phyloP scores from a whole-genome alignment of 306 rosid species.

The Inga leiocalycina region DNA sequence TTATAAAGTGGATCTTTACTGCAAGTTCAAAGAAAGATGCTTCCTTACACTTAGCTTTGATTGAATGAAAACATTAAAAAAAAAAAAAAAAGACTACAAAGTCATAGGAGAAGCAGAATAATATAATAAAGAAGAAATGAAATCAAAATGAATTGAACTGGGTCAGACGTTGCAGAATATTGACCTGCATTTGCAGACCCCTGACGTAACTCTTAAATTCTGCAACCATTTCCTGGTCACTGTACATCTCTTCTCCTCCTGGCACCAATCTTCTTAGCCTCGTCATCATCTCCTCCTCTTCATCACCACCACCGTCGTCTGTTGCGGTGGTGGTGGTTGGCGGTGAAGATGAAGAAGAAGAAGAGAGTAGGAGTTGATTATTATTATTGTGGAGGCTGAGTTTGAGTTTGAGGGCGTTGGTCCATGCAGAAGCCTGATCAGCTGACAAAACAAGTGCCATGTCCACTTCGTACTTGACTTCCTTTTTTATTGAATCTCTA shows the following conservation, averaged over 20 bases:
- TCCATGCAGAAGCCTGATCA: conserved; percentile 61
- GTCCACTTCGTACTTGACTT: conserved; percentile 63
- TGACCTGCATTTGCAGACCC: conserved; percentile 80
- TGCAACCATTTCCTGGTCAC: conserved; percentile 44
- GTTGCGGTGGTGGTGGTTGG: background rate
- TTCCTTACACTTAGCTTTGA: background rate
- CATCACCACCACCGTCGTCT: background rate
- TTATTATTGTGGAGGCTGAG: conserved; percentile 38
- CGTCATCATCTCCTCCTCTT: conserved; percentile 38
- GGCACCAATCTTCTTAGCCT: conserved; percentile 58
- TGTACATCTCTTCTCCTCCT: conserved; percentile 63
- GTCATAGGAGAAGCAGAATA: background rate
- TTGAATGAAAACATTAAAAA: background rate
- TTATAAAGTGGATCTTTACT: background rate
- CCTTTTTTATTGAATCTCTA: background rate
- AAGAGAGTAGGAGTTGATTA: background rate
- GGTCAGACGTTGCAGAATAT: conserved; percentile 60
- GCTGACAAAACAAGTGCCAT: conserved; percentile 77
- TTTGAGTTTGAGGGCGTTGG: conserved; percentile 52
- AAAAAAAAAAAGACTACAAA: background rate
- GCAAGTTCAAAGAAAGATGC: conserved; percentile 2
- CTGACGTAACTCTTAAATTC: conserved; percentile 65
- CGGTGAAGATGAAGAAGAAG: background rate
- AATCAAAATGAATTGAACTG: conserved; percentile 13
- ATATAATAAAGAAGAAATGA: background rate